Evolutionary conservation across 1,284 basidiomycete genomes (phyloP), one percentile per base, ranked within the genome.

Genomic region (Rhodotorula sp.): DNA sequence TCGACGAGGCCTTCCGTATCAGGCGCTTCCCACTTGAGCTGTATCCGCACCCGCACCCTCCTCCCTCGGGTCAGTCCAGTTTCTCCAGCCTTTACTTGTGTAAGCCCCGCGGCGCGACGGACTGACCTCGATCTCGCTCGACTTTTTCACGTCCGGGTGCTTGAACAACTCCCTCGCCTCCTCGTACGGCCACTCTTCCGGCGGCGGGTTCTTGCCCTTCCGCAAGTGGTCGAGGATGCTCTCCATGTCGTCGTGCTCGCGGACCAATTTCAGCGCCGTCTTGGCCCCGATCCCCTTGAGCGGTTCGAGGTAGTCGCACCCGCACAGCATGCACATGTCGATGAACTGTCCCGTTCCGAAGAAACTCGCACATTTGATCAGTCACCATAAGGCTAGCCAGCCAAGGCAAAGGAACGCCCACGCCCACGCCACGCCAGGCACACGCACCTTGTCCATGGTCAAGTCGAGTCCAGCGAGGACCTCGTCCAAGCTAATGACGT

Each of bases 241-340:
- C 58, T 85, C 88, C n/a, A 99, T 84, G 7, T 85, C 85, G n/a
- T 88, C 89, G 77, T 93, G 85, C 79, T 99, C 95, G 72, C 90
- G 85, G 67, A 99, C 87, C 34, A 98, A 86, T 82, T 98, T 99
- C 66, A 97, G 84, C 2, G 95, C 97, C 5, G 90, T 95, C 81
- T 98, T 98, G 23, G 97, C 92, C 1, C 97, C 97, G 49, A 99
- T 84, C 1, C 95, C 95, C 79, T 89, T 93, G 78, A 99, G 93
- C 2, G 94, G 95, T 76, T 97, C 95, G 52, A 99, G 88, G 81
- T 99, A 99, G 81, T 99, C 97, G 77, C 97, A 99, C 3, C 97
- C 97, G 58, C 98, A 88, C 14, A 99, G 85, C 72, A 99, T 92
- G 81, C 97, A 99, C 4, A 99, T 85, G 76, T 99, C 97, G 79